Evolutionary conservation across 176 grass and related monocot species (phyloP), one percentile per base, ranked within the genome.

Genomic region (Phoenix dactylifera): DNA sequence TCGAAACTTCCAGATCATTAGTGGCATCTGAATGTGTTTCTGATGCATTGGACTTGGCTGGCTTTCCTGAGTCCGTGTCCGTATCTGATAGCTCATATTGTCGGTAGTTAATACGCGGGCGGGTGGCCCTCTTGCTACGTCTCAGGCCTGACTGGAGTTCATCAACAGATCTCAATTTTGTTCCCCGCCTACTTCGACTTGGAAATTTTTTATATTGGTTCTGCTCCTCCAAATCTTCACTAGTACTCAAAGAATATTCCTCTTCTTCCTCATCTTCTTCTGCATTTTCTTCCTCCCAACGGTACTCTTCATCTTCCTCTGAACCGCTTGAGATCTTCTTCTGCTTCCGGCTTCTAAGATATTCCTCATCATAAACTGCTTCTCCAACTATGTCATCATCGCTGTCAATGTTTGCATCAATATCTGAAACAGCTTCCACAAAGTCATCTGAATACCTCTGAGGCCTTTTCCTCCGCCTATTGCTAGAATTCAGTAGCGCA

Each of bases 321-420:
- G 80, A 90, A 54, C 62, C 70, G 50, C 81, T 70, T 35, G 80
- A 82, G 23, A 72, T 52, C 44, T 83, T 87, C 29, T 71, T 71
- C 35, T 57, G 74, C 54, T 87, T 82, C 57, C 75, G 77, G 25
- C 68, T 90, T 81, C 71, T 82, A 58, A 97, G 78, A 65, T 97
- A 97, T 52, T 90, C 86, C 39, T 97, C 92, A 15, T 97, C 87
- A 51, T 97, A 97, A 4, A 97, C 78, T 63, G 78, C 92, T 86
- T 97, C 92, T 22, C 92, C 92, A 19, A 97, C 83, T 74, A 97
- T 97, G 67, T 90, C 83, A 0, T 85, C 92, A 68, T 95, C 90
- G 24, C 90, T 89, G 55, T 79, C 79, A 7, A 86, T 79, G 51
- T 61, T 66, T 0, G 29, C 65, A 17, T 90, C 87, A 49, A 79